phyloP scores from a whole-genome alignment of 495 filamentous ascomycete genomes.

The Aspergillus leporis region DNA sequence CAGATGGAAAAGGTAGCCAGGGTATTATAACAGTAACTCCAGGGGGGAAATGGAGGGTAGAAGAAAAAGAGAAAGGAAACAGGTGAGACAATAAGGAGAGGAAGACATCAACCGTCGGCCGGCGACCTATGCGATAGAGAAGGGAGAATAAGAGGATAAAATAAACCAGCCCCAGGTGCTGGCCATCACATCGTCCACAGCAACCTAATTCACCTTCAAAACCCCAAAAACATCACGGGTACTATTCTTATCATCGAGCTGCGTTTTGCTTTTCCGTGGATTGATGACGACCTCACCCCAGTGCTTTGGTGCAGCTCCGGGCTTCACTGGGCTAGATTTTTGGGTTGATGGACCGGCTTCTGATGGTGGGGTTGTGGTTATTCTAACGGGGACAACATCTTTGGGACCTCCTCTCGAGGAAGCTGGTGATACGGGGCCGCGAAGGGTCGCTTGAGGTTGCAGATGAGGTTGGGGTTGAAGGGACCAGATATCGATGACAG shows the following conservation, averaged over 20 bases:
- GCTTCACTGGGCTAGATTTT: conserved; percentile 23
- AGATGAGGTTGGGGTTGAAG: conserved; percentile 51
- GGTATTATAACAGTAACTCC: conserved; percentile 6
- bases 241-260: conserved; percentile 20
- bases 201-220: conserved; percentile 35
- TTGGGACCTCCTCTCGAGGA: conserved; percentile 28
- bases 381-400: conserved; percentile 22
- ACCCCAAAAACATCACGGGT: conserved; percentile 48
- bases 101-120: conserved; percentile 16
- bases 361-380: conserved; percentile 24
- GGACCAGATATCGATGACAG: conserved; percentile 53
- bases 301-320: conserved; percentile 40
- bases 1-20: not conserved
- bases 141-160: conserved; percentile 4
- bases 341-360: conserved; percentile 5
- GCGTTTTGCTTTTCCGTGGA: conserved; percentile 39
- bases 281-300: conserved; percentile 52
- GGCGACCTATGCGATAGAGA: conserved; percentile 15
- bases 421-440: conserved; percentile 29
- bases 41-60: conserved; percentile 2
- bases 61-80: conserved; percentile 3
- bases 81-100: not conserved
- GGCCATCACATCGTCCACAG: conserved; percentile 10
- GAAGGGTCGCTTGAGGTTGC: conserved; percentile 48
- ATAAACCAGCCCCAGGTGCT: conserved; percentile 7